Conservation (phyloP, 2,329 filamentous ascomycete genomes). For the Myrmaecium sp. region DNA sequence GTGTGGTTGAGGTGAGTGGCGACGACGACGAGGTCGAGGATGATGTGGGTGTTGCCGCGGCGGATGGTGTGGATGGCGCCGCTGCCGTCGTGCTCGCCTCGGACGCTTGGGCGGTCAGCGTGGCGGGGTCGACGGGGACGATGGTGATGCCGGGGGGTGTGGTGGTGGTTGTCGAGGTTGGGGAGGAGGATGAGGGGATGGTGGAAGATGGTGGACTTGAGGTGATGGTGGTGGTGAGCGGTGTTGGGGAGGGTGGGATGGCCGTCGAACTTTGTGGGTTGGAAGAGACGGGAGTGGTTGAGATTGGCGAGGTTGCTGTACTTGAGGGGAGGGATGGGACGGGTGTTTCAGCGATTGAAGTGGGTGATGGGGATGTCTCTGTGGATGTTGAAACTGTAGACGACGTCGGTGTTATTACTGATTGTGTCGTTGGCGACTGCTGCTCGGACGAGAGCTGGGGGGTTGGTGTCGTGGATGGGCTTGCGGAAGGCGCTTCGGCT, state of each 20-base stretch:
- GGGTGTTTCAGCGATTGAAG: slow-evolving; percentile 1
- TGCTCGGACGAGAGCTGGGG: too few relatives aligned
- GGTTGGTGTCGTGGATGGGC: too few relatives aligned
- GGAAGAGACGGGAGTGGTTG: background rate
- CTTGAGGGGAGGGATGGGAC: slow-evolving; percentile 2
- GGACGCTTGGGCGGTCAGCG: too few relatives aligned
- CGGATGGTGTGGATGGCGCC: background rate
- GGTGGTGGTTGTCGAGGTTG: slow-evolving; percentile 1
- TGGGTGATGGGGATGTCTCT: slow-evolving; percentile 1
- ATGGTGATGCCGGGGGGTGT: slow-evolving; percentile 4
- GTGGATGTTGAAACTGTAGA: background rate
- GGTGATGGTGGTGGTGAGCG: slow-evolving; percentile 5
- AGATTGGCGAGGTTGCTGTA: slow-evolving; percentile 4
- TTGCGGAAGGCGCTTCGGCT: too few relatives aligned
- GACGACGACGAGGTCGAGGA: slow-evolving; percentile 2
- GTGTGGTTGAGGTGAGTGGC: slow-evolving; percentile 1
- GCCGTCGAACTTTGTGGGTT: background rate
- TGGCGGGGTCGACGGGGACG: slow-evolving; percentile 4
- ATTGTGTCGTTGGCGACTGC: too few relatives aligned
- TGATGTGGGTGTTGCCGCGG: background rate
- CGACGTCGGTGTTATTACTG: background rate
- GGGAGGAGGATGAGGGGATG: slow-evolving; percentile 1
- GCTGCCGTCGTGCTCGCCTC: too few relatives aligned
- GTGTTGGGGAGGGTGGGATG: slow-evolving; percentile 6
- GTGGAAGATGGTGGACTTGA: slow-evolving; percentile 1